These are phyloP conservation scores for Fonsecaea multimorphosa DNA, from an alignment of 2,329 filamentous ascomycete species.

Conservation along the genomic window DNA sequence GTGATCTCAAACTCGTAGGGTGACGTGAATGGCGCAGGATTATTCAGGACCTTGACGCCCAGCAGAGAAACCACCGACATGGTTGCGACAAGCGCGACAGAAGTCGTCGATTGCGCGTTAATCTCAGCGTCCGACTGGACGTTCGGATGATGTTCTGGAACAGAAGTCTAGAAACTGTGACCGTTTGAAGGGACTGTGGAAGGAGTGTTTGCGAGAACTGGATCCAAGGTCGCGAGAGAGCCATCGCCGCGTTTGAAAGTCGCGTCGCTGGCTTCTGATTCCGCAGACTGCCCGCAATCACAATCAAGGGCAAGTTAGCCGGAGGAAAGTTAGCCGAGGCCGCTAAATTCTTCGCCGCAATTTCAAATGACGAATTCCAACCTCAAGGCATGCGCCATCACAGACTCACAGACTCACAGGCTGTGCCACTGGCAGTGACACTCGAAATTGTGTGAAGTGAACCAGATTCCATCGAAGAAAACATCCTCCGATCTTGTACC, in stretches of 20 bases:
- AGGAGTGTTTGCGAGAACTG: not conserved
- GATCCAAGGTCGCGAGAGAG: not conserved
- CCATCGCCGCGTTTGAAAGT: not conserved
- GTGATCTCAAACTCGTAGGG: constrained; percentile 98
- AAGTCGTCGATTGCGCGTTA: not conserved
- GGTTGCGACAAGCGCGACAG: constrained; percentile 41
- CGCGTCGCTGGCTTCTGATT: not conserved
- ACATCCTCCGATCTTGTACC: not conserved
- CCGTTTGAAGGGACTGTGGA: not conserved
- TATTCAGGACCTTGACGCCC: constrained; percentile 95
- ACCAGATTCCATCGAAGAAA: not conserved
- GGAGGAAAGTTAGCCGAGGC: not conserved
- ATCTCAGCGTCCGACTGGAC: not conserved
- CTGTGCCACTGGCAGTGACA: not conserved
- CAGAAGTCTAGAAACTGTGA: not conserved
- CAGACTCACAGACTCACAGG: not conserved
- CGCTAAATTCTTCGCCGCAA: not conserved
- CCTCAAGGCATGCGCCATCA: not conserved
- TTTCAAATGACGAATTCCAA: constrained; percentile 2
- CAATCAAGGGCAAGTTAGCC: not conserved
- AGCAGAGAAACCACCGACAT: constrained; percentile 98
- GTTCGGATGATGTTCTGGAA: not conserved
- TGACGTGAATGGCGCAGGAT: constrained; percentile 90
- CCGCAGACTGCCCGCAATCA: not conserved
- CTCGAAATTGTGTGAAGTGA: not conserved